Conservation (phyloP, 805 yeast genomes). For the Ogataea populi-albae region DNA sequence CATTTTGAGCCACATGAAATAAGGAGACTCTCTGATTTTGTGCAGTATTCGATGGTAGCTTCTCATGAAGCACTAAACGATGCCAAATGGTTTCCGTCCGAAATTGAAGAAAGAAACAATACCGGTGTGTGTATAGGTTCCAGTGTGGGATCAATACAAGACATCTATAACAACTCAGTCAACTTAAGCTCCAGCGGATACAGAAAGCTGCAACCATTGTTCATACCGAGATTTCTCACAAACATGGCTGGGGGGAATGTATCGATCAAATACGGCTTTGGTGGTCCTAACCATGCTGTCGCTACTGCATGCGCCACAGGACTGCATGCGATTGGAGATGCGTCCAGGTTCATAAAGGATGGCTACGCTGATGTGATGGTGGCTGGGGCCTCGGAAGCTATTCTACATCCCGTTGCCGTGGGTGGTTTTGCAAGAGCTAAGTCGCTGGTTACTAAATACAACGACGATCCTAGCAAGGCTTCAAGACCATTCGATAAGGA, state of each 20-base stretch:
- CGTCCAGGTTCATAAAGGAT: conserved; percentile 70
- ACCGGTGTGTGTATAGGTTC: conserved; percentile 88
- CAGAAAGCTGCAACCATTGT: conserved; percentile 75
- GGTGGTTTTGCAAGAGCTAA: conserved; percentile 92
- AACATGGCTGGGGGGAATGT: conserved; percentile 96
- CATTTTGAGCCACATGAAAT: conserved; percentile 48
- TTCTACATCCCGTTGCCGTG: conserved; percentile 79
- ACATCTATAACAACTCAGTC: conserved; percentile 60
- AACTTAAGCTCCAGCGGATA: conserved; percentile 50
- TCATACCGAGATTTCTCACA: conserved; percentile 76
- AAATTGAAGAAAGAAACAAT: conserved; percentile 33
- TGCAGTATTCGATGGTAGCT: conserved; percentile 78
- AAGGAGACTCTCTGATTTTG: conserved; percentile 64
- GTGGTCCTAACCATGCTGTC: conserved; percentile 85
- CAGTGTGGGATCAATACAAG: conserved; percentile 86
- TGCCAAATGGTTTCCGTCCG: conserved; percentile 50
- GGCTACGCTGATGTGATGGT: conserved; percentile 85
- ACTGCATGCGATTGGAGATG: conserved; percentile 90
- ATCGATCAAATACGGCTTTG: conserved; percentile 69
- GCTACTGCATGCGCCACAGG: conserved; percentile 99
- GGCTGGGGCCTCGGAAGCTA: conserved; percentile 92
- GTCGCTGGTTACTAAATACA: conserved; percentile 63
- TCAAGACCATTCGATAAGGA: conserved; percentile 83
- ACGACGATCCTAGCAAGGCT: conserved; percentile 60
- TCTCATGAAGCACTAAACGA: conserved; percentile 74